Conservation (phyloP, 169 alveolate genomes). For the Eimeria falciformis region DNA sequence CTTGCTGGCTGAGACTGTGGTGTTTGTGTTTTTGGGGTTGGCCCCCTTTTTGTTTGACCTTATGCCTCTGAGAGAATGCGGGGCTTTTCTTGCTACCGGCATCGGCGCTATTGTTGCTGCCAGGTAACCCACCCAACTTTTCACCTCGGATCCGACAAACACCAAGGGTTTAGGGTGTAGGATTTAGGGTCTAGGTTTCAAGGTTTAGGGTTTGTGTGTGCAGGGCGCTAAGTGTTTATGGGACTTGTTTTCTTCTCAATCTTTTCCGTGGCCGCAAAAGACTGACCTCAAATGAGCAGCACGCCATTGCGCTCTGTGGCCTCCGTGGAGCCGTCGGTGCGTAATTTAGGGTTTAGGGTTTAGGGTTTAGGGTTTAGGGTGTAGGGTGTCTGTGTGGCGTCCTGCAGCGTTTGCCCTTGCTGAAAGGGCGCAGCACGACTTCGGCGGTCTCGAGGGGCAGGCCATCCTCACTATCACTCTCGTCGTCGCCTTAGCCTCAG, state of each 20-base stretch:
- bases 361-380: slow-evolving; percentile 29
- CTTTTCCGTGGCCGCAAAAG: slow-evolving; percentile 65
- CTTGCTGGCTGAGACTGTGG: slow-evolving; percentile 75
- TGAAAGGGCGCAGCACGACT: slow-evolving; percentile 78
- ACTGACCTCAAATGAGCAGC: slow-evolving; percentile 61
- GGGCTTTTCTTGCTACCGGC: slow-evolving; percentile 15
- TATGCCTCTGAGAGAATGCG: slow-evolving; percentile 17
- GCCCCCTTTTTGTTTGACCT: slow-evolving; percentile 78
- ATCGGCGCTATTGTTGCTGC: slow-evolving; percentile 24
- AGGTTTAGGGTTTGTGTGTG: neutral
- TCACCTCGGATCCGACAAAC: neutral
- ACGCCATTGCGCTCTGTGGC: slow-evolving; percentile 73
- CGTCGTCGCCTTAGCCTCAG: slow-evolving; percentile 71
- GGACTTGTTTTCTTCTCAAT: slow-evolving; percentile 66
- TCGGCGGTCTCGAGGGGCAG: slow-evolving; percentile 77
- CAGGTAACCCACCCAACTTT: slow-evolving; percentile 5
- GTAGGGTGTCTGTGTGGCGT: neutral
- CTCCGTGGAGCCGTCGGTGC: slow-evolving; percentile 79
- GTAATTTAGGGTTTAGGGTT: slow-evolving; percentile 48
- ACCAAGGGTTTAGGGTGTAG: slow-evolving; percentile 1
- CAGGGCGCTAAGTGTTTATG: slow-evolving; percentile 73
- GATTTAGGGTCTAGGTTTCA: slow-evolving; percentile 22
- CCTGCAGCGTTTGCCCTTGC: slow-evolving; percentile 78
- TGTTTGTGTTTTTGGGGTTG: slow-evolving; percentile 76
- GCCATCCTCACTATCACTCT: slow-evolving; percentile 78